A percentile compares a stretch with the other conserved stretches of the same genome.
These are phyloP conservation scores for Trichoderma sp. DNA, from an alignment of 2,329 filamentous ascomycete genomes.

Conservation along the genomic window DNA sequence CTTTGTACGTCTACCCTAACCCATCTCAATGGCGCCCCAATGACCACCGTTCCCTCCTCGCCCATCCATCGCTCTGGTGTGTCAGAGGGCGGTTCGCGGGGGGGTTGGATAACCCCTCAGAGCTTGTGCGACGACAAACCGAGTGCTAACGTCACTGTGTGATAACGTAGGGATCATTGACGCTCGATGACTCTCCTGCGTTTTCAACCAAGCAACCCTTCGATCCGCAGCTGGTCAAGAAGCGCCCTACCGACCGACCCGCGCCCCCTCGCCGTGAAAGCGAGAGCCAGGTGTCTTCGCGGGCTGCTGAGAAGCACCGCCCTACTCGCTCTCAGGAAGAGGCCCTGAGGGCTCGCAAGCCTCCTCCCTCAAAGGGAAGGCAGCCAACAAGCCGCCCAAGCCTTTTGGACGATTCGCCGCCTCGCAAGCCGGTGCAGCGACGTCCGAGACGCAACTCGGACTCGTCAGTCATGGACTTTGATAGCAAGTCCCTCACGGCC, in stretches of 20 bases:
- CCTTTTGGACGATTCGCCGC: slow-evolving; percentile 45
- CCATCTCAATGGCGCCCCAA: no score
- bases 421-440: slow-evolving; percentile 45
- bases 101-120: no score
- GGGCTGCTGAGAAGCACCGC: slow-evolving; percentile 52
- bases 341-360: slow-evolving; percentile 54
- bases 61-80: not conserved
- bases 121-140: not conserved
- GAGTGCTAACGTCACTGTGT: slow-evolving; percentile 23
- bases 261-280: slow-evolving; percentile 33
- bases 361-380: slow-evolving; percentile 31
- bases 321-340: slow-evolving; percentile 69
- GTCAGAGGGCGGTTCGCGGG: no score
- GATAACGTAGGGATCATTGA: slow-evolving; percentile 64
- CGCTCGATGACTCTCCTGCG: slow-evolving; percentile 60
- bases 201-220: slow-evolving; percentile 42
- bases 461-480: slow-evolving; percentile 66
- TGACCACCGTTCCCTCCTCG: slow-evolving; percentile 16
- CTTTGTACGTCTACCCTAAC: slow-evolving; percentile 65
- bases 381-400: slow-evolving; percentile 39
- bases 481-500: slow-evolving; percentile 61
- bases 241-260: slow-evolving; percentile 40
- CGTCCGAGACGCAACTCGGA: slow-evolving; percentile 76
- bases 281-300: slow-evolving; percentile 54
- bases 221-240: slow-evolving; percentile 41